Conservation (phyloP, 2,329 filamentous ascomycete species). For the Claviceps arundinis region DNA sequence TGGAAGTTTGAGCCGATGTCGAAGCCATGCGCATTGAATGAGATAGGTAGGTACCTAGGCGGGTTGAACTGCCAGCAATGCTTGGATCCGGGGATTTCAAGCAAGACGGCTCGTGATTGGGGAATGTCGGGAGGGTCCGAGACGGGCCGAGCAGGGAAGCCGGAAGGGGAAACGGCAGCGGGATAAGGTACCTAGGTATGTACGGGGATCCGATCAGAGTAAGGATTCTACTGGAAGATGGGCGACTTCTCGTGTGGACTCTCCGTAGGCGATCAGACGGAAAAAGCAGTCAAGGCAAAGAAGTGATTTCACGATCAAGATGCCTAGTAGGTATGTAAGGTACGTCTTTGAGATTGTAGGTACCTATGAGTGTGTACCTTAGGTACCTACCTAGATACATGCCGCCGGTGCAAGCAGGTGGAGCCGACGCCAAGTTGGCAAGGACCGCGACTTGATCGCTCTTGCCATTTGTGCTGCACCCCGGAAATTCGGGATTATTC, state of each 20-base stretch:
- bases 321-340: too few species aligned
- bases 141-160: neutral
- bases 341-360: too few species aligned
- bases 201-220: too few species aligned
- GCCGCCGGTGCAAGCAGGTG: neutral
- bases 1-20: neutral
- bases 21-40: slow-evolving; percentile 1
- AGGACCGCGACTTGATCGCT: neutral
- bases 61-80: neutral
- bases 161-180: too few species aligned
- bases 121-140: neutral
- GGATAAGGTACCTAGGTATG: too few species aligned
- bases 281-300: too few species aligned
- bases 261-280: too few species aligned
- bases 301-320: too few species aligned
- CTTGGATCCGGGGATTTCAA: neutral
- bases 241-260: too few species aligned
- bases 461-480: slow-evolving; percentile 2
- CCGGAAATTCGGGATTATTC: neutral
- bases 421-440: neutral
- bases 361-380: too few species aligned
- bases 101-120: slow-evolving; percentile 4
- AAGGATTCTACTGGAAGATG: too few species aligned
- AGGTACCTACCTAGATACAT: too few species aligned
- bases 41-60: neutral